phyloP scores from a whole-genome alignment of 371 early-diverging fungal genomes.

The Mortierella sp. region DNA sequence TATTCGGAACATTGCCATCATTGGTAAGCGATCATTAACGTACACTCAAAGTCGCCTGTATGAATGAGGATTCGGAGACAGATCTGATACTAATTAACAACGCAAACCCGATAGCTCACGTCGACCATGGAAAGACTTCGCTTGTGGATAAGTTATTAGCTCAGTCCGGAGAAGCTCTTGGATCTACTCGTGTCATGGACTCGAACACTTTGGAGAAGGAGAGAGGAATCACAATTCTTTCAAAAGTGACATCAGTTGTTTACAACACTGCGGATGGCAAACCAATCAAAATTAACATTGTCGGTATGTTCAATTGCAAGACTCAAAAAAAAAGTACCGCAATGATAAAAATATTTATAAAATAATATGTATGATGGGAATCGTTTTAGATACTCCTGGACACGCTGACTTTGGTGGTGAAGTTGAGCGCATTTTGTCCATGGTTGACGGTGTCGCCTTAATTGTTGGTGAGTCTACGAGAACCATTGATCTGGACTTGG shows the following conservation, averaged over 20 bases:
- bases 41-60: neutral
- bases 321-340: neutral
- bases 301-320: conserved; percentile 46
- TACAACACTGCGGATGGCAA: conserved; percentile 63
- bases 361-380: too few relatives aligned
- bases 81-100: conserved; percentile 2
- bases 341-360: neutral
- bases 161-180: conserved; percentile 58
- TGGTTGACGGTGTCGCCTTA: conserved; percentile 86
- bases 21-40: conserved; percentile 25
- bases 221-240: conserved; percentile 88
- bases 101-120: conserved; percentile 77
- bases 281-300: conserved; percentile 79
- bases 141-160: conserved; percentile 98
- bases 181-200: conserved; percentile 81
- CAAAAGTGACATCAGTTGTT: conserved; percentile 77
- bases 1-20: conserved; percentile 56
- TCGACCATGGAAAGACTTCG: conserved; percentile 99
- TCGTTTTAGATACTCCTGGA: conserved; percentile 78
- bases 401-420: conserved; percentile 87
- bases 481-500: neutral
- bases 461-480: conserved; percentile 64
- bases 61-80: neutral
- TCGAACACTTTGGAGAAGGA: conserved; percentile 85
- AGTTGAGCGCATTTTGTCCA: conserved; percentile 87